phyloP scores from a whole-genome alignment of 2,329 filamentous ascomycete genomes.

The Paraphoma sp. region DNA sequence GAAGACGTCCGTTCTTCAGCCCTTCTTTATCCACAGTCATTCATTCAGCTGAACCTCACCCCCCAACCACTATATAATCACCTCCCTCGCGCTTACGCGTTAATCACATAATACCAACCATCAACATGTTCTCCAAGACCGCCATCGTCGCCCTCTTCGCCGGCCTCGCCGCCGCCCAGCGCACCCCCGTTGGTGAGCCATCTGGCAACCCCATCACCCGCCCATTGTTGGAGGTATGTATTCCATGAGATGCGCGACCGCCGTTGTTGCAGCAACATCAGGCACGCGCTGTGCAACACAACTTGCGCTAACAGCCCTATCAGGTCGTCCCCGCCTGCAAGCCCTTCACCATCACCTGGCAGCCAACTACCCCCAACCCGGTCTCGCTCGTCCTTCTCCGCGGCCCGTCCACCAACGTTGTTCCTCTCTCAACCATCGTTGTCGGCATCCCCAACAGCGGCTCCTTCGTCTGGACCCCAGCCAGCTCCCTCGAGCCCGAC shows the following conservation, averaged over 20 bases:
- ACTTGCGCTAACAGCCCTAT: constrained; percentile 8
- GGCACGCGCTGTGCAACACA: background rate
- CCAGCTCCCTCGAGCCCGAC: constrained; percentile 55
- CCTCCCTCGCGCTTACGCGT: constrained; percentile 14
- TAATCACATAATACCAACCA: constrained; percentile 38
- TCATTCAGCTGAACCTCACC: constrained; percentile 4
- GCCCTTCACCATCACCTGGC: constrained; percentile 66
- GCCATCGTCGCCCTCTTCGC: constrained; percentile 59
- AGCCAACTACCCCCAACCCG: constrained; percentile 54
- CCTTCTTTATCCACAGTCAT: constrained; percentile 26
- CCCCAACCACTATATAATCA: constrained; percentile 23
- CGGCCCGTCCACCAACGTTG: constrained; percentile 63
- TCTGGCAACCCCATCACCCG: constrained; percentile 62
- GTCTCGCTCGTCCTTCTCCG: constrained; percentile 67
- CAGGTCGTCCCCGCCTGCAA: constrained; percentile 62
- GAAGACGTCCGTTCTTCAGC: constrained; percentile 37
- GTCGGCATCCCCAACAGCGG: constrained; percentile 64
- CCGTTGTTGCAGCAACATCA: constrained; percentile 2
- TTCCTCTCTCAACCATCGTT: constrained; percentile 53
- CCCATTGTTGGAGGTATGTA: constrained; percentile 56
- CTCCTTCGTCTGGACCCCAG: constrained; percentile 62
- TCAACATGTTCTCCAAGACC: constrained; percentile 44
- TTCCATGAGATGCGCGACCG: background rate
- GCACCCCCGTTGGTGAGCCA: constrained; percentile 39
- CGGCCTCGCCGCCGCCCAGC: constrained; percentile 54